A percentile compares a stretch with the other conserved stretches of the same genome.
Evolutionary conservation across 306 rosid species (phyloP).

Genomic region (Elaeagnus macrophylla): DNA sequence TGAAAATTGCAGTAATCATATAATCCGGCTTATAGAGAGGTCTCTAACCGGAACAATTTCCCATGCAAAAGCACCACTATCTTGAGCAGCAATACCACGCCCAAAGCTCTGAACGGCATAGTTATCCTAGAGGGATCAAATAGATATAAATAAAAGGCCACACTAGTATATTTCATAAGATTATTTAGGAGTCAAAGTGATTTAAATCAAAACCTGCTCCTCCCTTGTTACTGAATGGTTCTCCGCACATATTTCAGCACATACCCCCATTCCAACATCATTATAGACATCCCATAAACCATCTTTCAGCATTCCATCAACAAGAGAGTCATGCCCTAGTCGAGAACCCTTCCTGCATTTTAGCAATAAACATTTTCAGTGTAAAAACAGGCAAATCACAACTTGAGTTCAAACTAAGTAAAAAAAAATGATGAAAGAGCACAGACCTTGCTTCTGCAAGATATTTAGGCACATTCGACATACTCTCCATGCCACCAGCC

Average conservation of each 20-base stretch:
- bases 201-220: conserved; percentile 49
- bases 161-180: background rate
- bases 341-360: conserved; percentile 96
- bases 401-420: conserved; percentile 10
- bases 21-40: conserved; percentile 15
- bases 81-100: conserved; percentile 90
- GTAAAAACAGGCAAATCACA: conserved; percentile 23
- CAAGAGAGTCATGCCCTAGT: conserved; percentile 92
- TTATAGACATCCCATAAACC: conserved; percentile 93
- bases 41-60: conserved; percentile 69
- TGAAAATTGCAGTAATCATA: too few relatives aligned
- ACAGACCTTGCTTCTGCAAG: conserved; percentile 89
- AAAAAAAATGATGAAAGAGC: conserved; percentile 11
- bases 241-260: conserved; percentile 95
- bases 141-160: conserved; percentile 18
- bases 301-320: conserved; percentile 95
- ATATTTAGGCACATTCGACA: conserved; percentile 93
- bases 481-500: conserved; percentile 99
- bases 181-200: conserved; percentile 9
- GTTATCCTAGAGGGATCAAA: conserved; percentile 53
- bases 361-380: conserved; percentile 7
- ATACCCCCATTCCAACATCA: conserved; percentile 83
- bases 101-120: conserved; percentile 79
- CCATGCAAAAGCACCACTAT: conserved; percentile 65
- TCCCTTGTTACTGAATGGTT: conserved; percentile 74